A percentile compares a stretch with the other conserved stretches of the same genome.
Conservation (phyloP, 169 alveolate genomes). For the Prorocentrum cordatum region DNA sequence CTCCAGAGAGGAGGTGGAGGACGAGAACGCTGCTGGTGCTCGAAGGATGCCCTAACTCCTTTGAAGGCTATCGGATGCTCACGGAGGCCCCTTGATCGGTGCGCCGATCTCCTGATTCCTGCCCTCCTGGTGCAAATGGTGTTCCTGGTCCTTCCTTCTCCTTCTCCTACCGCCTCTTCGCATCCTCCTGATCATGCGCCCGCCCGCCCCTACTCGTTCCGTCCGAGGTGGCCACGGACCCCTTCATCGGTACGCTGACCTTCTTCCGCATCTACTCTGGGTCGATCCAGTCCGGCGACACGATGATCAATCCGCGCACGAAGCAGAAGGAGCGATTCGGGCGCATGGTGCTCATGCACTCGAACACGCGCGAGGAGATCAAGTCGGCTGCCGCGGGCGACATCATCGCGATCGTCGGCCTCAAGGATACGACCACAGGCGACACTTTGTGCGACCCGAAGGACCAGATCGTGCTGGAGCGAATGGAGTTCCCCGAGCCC, state of each 20-base stretch:
- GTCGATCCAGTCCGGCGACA: constrained; percentile 71
- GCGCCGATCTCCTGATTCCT: too few species aligned
- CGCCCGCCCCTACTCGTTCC: too few species aligned
- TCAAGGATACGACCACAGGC: constrained; percentile 80
- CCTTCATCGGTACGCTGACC: constrained; percentile 60
- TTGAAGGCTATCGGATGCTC: too few species aligned
- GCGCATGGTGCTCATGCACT: constrained; percentile 79
- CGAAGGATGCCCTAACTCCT: too few species aligned
- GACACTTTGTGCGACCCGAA: constrained; percentile 78
- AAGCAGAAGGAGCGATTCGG: constrained; percentile 79
- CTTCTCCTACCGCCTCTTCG: too few species aligned
- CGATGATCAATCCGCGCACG: constrained; percentile 77
- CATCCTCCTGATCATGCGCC: too few species aligned
- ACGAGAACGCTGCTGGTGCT: too few species aligned
- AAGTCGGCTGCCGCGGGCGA: constrained; percentile 37
- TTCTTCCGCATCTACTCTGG: constrained; percentile 62
- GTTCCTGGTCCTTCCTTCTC: too few species aligned
- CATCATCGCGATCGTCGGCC: constrained; percentile 74
- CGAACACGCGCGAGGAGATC: constrained; percentile 70
- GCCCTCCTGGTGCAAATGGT: too few species aligned
- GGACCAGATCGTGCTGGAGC: constrained; percentile 76
- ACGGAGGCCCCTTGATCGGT: too few species aligned
- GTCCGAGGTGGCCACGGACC: constrained; percentile 50
- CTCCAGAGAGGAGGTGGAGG: too few species aligned
- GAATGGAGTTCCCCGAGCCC: constrained; percentile 82